phyloP scores from a whole-genome alignment of 2,329 filamentous ascomycete species.

The Cercospora sp. region DNA sequence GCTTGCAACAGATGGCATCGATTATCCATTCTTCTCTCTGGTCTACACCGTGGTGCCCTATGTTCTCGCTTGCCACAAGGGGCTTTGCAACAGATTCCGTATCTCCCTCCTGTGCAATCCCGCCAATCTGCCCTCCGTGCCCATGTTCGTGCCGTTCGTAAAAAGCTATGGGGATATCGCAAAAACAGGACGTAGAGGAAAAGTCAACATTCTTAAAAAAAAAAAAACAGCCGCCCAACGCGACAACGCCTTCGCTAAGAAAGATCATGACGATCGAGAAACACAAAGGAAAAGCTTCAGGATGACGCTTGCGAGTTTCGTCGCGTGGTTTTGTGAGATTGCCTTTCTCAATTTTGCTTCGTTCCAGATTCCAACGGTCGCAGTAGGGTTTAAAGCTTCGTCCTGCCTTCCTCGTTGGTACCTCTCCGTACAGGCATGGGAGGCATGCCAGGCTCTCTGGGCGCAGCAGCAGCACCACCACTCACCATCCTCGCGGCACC shows the following conservation, averaged over 20 bases:
- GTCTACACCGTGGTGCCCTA: no score
- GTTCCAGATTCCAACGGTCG: neutral
- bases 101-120: neutral
- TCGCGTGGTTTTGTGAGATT: neutral
- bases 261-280: neutral
- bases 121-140: neutral
- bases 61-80: neutral
- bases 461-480: constrained; percentile 17
- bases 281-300: neutral
- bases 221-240: neutral
- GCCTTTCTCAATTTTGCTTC: neutral
- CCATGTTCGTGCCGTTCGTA: neutral
- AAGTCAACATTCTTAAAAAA: neutral
- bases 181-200: neutral
- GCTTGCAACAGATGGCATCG: neutral
- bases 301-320: neutral
- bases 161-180: neutral
- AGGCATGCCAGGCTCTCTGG: constrained; percentile 15
- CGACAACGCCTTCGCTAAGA: constrained; percentile 4
- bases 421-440: constrained; percentile 31
- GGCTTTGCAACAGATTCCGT: neutral
- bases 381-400: constrained; percentile 35
- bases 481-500: constrained; percentile 33
- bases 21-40: neutral
- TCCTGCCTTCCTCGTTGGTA: constrained; percentile 40